A percentile compares a stretch with the other conserved stretches of the same genome.
phyloP scores from a whole-genome alignment of 2,329 filamentous ascomycete genomes.

The Diaporthe eres region DNA sequence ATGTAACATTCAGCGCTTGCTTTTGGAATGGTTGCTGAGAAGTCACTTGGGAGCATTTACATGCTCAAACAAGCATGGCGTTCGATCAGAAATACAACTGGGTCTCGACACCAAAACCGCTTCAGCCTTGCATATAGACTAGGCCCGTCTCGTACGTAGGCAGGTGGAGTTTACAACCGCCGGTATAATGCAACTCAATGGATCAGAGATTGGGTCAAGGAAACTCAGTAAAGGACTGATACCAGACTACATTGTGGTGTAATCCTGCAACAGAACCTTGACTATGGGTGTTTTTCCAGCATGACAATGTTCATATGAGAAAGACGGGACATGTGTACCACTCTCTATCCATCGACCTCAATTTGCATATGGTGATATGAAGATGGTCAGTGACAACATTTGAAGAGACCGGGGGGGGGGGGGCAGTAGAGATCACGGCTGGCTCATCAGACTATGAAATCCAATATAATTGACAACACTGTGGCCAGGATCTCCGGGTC shows the following conservation, averaged over 20 bases:
- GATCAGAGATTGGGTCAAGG: background rate
- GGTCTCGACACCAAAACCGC: background rate
- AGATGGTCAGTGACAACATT: background rate
- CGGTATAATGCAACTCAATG: background rate
- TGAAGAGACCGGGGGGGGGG: too few relatives aligned
- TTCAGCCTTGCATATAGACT: background rate
- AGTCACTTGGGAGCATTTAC: background rate
- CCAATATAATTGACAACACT: background rate
- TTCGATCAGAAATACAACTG: background rate
- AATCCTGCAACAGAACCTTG: background rate
- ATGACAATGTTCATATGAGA: background rate
- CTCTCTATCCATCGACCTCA: background rate
- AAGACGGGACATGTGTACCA: background rate
- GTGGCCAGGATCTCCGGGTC: too few relatives aligned
- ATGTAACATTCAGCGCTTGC: background rate
- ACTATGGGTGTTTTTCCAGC: background rate
- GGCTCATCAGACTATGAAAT: background rate
- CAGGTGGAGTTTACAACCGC: background rate
- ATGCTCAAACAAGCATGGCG: background rate
- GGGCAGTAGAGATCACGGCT: background rate
- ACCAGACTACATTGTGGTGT: background rate
- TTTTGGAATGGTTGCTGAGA: background rate
- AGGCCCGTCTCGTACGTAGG: background rate
- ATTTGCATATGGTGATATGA: background rate
- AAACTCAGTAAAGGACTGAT: background rate